These are phyloP conservation scores for Aspergillus kassunensis DNA, from an alignment of 495 filamentous ascomycete species.

Conservation along the genomic window DNA sequence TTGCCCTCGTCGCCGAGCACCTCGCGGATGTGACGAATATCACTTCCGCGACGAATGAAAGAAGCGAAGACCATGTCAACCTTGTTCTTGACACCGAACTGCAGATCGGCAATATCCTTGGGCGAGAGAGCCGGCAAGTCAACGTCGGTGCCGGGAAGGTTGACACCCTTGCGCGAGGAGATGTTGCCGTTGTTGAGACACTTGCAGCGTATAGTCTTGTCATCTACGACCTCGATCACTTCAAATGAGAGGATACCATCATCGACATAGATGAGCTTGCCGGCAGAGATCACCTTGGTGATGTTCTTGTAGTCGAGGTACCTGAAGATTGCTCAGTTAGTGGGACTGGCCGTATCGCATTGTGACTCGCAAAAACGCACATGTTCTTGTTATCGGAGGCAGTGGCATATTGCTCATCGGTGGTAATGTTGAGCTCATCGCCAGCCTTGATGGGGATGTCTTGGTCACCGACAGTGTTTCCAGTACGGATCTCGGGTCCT, in stretches of 20 bases:
- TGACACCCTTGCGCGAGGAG: conserved; percentile 97
- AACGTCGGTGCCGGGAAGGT: conserved; percentile 96
- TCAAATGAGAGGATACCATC: conserved; percentile 96
- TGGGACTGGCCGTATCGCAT: not conserved
- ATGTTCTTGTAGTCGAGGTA: conserved; percentile 99
- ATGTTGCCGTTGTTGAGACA: conserved; percentile 97
- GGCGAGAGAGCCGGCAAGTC: conserved; percentile 97
- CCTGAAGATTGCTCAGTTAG: conserved; percentile 46
- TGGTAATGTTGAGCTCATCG: conserved; percentile 86
- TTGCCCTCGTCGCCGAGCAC: conserved; percentile 89
- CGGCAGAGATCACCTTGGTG: conserved; percentile 91
- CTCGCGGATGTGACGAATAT: conserved; percentile 87
- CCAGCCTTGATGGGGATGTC: conserved; percentile 86
- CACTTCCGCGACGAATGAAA: conserved; percentile 89
- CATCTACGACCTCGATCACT: conserved; percentile 81
- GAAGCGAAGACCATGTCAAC: conserved; percentile 99
- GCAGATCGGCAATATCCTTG: conserved; percentile 91
- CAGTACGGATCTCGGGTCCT: conserved; percentile 97
- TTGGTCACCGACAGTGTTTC: conserved; percentile 78
- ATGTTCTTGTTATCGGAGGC: conserved; percentile 85
- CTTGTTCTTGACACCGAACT: conserved; percentile 94
- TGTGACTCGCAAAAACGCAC: conserved; percentile 59
- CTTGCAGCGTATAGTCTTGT: conserved; percentile 76
- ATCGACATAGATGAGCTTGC: conserved; percentile 96
- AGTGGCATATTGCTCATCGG: conserved; percentile 90